These are phyloP conservation scores for Neofusicoccum sp. DNA, from an alignment of 2,329 filamentous ascomycete species.

Conservation along the genomic window DNA sequence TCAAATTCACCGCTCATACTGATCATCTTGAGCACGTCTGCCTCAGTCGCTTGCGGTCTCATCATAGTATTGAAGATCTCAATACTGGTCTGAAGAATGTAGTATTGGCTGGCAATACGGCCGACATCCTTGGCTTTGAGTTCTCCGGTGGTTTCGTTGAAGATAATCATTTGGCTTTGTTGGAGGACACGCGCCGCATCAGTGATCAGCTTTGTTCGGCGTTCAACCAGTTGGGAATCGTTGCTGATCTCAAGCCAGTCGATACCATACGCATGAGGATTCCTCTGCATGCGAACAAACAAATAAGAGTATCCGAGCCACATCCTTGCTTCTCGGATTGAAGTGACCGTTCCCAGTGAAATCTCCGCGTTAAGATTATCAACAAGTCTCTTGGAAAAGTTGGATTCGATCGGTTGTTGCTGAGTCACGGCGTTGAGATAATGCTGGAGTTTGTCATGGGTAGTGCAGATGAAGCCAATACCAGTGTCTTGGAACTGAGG, in stretches of 20 bases:
- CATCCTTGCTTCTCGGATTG: constrained; percentile 86
- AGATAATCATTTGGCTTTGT: constrained; percentile 97
- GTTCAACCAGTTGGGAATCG: constrained; percentile 82
- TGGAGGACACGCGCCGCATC: constrained; percentile 85
- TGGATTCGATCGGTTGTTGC: constrained; percentile 96
- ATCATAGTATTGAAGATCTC: constrained; percentile 97
- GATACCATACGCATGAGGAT: constrained; percentile 89
- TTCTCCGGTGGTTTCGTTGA: constrained; percentile 91
- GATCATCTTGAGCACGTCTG: constrained; percentile 93
- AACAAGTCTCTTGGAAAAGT: constrained; percentile 87
- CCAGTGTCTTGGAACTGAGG: constrained; percentile 97
- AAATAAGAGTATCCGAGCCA: constrained; percentile 98
- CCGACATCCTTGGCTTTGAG: constrained; percentile 92
- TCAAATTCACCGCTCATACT: constrained; percentile 97
- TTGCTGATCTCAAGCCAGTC: constrained; percentile 89
- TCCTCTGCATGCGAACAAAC: constrained; percentile 93
- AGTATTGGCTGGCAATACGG: constrained; percentile 94
- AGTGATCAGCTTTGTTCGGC: constrained; percentile 80
- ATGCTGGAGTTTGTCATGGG: constrained; percentile 86
- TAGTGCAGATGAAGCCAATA: constrained; percentile 97
- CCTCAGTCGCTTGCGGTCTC: constrained; percentile 79
- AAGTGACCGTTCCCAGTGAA: constrained; percentile 89
- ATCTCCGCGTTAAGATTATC: constrained; percentile 98
- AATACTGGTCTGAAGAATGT: constrained; percentile 89
- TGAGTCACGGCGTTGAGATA: constrained; percentile 92